Evolutionary conservation across 805 yeast genomes (phyloP), one percentile per base, ranked within the genome.

Genomic region (Candida multigemmis): DNA sequence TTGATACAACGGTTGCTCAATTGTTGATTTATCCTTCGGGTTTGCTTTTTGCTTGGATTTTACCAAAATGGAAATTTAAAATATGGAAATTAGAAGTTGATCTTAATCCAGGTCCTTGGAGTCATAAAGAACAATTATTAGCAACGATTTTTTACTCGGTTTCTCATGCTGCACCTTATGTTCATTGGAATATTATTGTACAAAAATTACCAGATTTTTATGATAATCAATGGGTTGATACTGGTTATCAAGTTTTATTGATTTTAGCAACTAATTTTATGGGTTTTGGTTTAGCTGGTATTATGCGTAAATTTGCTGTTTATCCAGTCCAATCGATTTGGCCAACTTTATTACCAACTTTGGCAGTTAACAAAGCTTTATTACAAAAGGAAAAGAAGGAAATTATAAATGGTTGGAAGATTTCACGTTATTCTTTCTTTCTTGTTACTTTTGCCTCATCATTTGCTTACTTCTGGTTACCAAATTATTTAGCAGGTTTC

Each of bases 31-130:
- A 56, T 35, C 69, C 71, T 22, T 51, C 59, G 40, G 74, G 75
- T 39, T 10, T 32, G 23, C 21, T 41, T 8, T 35, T 61, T 48
- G 65, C 60, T 23, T 43, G 37, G 22, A 32, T 55, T 23, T 31
- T 71, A 15, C 78, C 80, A 14, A 65, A 63, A 32, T 57, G 45
- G 43, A 40, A 37, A 16, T 33, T 50, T 31, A 45, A 31, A 21
- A 19, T 34, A 7, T 37, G 46, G 34, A 45, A 21, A 32, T 46
- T 72, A 22, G 52, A 44, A 13, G 54, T 64, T 35, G 61, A 61
- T 6, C 45, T 75, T 30, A 73, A 73, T 44, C 78, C 77, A 2
- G 78, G 81, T 5, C 77, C 77, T 10, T 77, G 80, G 78, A 55
- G 68, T 41, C 46, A 67, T 41, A 77, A 77, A 40, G 85, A 77